Percentiles rank a stretch among this genome's conserved stretches.
These are phyloP conservation scores for Pyracantha coccinea DNA, from an alignment of 331 rosid species.

Conservation along the genomic window DNA sequence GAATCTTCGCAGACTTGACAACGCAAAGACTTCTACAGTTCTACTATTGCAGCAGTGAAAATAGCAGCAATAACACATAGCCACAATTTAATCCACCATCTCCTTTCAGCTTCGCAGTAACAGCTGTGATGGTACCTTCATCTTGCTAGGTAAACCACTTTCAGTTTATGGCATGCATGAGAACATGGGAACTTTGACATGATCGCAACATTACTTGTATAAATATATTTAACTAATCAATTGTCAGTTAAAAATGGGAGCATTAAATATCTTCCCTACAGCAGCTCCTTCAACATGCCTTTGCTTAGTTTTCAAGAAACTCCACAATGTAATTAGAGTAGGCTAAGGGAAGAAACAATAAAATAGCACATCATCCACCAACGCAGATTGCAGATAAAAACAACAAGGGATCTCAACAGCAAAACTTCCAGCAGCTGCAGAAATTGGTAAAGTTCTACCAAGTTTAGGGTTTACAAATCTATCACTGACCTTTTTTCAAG, in stretches of 20 bases:
- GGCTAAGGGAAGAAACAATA: not conserved
- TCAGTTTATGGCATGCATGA: not conserved
- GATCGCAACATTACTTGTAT: not conserved
- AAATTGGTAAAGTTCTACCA: not conserved
- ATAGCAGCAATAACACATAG: not conserved
- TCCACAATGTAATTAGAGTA: not conserved
- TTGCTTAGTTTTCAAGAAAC: not conserved
- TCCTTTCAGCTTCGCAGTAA: not conserved
- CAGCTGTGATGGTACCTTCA: not conserved
- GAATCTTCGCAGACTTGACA: not conserved
- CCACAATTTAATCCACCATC: not conserved
- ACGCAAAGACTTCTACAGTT: not conserved
- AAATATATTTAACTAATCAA: not conserved
- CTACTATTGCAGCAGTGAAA: not conserved
- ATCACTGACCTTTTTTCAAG: conserved; percentile 14
- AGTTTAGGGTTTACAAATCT: not conserved
- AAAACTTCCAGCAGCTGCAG: not conserved
- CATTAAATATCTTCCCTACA: not conserved
- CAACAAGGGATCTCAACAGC: not conserved
- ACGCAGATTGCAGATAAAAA: not conserved
- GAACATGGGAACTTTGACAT: not conserved
- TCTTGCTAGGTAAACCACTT: not conserved
- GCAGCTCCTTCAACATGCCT: not conserved
- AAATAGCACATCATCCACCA: not conserved
- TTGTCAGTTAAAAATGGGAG: not conserved